Percentiles rank a stretch among this genome's conserved stretches.
Evolutionary conservation across 2,329 filamentous ascomycete genomes (phyloP).

Genomic region (Colletotrichum sp.): DNA sequence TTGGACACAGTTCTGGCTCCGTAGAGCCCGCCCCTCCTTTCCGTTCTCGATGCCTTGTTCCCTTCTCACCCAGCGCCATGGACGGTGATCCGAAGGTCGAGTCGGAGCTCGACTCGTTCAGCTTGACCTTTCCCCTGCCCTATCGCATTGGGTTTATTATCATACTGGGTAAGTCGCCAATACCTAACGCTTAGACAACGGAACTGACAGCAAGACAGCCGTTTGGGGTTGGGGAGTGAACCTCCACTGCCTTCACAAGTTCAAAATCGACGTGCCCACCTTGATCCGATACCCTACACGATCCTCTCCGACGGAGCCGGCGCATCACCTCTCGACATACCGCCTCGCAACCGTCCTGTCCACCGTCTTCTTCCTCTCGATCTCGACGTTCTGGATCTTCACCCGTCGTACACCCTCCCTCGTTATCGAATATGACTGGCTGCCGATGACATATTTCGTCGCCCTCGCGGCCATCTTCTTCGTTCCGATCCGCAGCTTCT

Average conservation of each 20-base stretch:
- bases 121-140: constrained; percentile 84
- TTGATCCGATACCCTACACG: constrained; percentile 87
- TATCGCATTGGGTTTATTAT: constrained; percentile 88
- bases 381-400: constrained; percentile 83
- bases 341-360: constrained; percentile 82
- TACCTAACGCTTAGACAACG: neutral
- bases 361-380: constrained; percentile 70
- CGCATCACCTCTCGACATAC: constrained; percentile 85
- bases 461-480: constrained; percentile 74
- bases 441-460: constrained; percentile 84
- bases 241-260: constrained; percentile 80
- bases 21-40: constrained; percentile 6
- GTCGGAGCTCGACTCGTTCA: constrained; percentile 81
- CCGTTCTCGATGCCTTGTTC: constrained; percentile 13
- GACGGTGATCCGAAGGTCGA: constrained; percentile 77
- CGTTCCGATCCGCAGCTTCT: constrained; percentile 71
- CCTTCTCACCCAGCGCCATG: constrained; percentile 49
- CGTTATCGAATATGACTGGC: constrained; percentile 80
- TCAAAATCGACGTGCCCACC: constrained; percentile 85
- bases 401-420: constrained; percentile 73
- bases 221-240: constrained; percentile 96
- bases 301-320: constrained; percentile 69
- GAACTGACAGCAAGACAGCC: constrained; percentile 52
- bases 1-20: neutral
- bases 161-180: constrained; percentile 70